Conservation (phyloP, 768 basidiomycete species). For the Mycena alexandri region DNA sequence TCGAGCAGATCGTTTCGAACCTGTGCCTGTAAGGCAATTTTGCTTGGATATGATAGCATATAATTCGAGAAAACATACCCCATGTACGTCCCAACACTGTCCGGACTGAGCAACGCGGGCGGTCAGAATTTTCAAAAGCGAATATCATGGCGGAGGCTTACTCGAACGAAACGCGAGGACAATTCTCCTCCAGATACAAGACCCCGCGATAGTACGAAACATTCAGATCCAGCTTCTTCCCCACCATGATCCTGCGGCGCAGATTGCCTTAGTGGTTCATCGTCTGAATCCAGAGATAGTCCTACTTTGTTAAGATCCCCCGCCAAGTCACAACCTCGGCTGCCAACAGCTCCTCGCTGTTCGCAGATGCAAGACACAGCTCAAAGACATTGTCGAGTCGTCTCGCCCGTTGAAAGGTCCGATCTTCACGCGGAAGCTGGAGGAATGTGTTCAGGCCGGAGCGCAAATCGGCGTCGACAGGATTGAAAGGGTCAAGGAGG, state of each 20-base stretch:
- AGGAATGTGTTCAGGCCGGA: constrained; percentile 1
- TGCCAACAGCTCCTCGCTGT: constrained; percentile 19
- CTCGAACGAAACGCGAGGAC: not conserved
- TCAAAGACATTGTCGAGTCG: constrained; percentile 29
- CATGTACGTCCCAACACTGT: constrained; percentile 1
- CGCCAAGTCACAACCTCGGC: constrained; percentile 30
- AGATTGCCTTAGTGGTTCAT: not conserved
- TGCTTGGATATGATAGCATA: too few relatives aligned
- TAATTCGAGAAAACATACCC: constrained; percentile 4
- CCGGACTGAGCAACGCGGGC: not conserved
- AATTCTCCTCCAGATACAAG: constrained; percentile 26
- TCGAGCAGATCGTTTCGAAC: constrained; percentile 23
- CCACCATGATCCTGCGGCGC: constrained; percentile 13
- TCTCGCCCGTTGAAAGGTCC: constrained; percentile 9
- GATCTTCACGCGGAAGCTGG: constrained; percentile 7
- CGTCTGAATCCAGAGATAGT: too few relatives aligned
- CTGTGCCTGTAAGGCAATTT: too few relatives aligned
- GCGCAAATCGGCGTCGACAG: constrained; percentile 2
- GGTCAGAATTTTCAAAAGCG: not conserved
- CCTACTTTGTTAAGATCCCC: constrained; percentile 22
- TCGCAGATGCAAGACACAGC: constrained; percentile 6
- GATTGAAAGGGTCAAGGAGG: constrained; percentile 3
- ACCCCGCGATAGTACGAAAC: constrained; percentile 26
- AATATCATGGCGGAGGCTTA: not conserved
- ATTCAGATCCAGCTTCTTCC: constrained; percentile 14